Base-by-base conservation (phyloP, 495 filamentous ascomycete species). In the Penicillium malachiteum region DNA sequence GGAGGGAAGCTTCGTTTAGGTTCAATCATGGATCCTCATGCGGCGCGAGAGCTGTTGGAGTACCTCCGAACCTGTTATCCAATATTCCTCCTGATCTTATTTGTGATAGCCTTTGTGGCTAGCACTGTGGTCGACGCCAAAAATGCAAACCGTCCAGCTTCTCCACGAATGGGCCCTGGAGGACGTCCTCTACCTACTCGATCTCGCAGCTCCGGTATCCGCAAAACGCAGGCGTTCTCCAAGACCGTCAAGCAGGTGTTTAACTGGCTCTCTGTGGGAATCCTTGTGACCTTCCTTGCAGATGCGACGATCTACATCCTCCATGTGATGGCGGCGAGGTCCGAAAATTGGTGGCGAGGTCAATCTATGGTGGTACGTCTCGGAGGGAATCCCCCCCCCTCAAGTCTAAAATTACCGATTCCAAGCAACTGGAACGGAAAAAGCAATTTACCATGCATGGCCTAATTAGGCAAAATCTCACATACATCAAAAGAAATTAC, bases 291-390 rank as follows among this genome's bases (percentile, higher is more conserved):
- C 13, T 89, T 94, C 51, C 68, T 92, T 44, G 88, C 75, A 43
- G 90, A 91, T 72, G 83, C 87, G 39, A 77, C 76, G 45, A 85
- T 89, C 63, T 86, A 95, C 60, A 83, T 94, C 43, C 52, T 82
- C 51, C 94, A 92, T 78, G 88, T 91, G 55, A 75, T 96, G 53
- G 58, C 79, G 13, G 72, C 79, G 50, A 77, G 79, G 48, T 76
- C 87, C 30, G 77, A 88, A 58, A 77, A 84, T 39, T 97, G 92
- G 92, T 97, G 92, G 94, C 94, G 90, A 66, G 90, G 90, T 30
- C 84, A 96, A 71, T 78, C 88, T 31, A 81, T 85, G 52, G 87
- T 88, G 68, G 93, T 97, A 85, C 74, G 89, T 81, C 16, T 46
- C 30, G 14, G 14, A 40, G 35, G 21, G 32, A 37, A 33, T 46